Conservation (phyloP, 139 green algal species). For the Volvox reticuliferus region DNA sequence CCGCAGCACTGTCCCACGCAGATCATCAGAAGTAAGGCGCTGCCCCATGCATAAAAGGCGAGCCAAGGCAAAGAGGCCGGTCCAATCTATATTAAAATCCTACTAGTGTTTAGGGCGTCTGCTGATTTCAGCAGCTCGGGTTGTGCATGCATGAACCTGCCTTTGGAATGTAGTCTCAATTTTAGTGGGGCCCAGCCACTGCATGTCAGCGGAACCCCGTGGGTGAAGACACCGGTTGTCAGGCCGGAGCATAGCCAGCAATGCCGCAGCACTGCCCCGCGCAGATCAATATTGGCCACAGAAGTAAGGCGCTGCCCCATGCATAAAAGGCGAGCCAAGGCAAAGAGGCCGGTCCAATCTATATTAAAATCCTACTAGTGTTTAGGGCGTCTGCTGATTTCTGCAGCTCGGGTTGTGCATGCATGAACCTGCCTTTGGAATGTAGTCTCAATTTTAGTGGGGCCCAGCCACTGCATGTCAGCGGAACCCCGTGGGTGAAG, state of each 20-base stretch:
- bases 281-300: slow-evolving; percentile 10
- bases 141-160: no score
- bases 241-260: background rate
- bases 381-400: no score
- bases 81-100: no score
- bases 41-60: background rate
- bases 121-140: no score
- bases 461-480: background rate
- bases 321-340: background rate
- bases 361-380: no score
- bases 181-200: background rate
- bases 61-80: no score
- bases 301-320: slow-evolving; percentile 34
- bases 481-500: slow-evolving; percentile 32
- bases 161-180: slow-evolving; percentile 17
- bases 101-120: no score
- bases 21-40: slow-evolving; percentile 22
- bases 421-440: no score
- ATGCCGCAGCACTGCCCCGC: background rate
- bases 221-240: slow-evolving; percentile 40
- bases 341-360: no score
- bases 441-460: slow-evolving; percentile 30
- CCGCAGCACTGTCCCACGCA: slow-evolving; percentile 7
- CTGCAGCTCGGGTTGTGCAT: no score
- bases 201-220: slow-evolving; percentile 12